A percentile compares a stretch with the other conserved stretches of the same genome.
These are phyloP conservation scores for Daedaleopsis nitida DNA, from an alignment of 768 basidiomycete species.

Conservation along the genomic window DNA sequence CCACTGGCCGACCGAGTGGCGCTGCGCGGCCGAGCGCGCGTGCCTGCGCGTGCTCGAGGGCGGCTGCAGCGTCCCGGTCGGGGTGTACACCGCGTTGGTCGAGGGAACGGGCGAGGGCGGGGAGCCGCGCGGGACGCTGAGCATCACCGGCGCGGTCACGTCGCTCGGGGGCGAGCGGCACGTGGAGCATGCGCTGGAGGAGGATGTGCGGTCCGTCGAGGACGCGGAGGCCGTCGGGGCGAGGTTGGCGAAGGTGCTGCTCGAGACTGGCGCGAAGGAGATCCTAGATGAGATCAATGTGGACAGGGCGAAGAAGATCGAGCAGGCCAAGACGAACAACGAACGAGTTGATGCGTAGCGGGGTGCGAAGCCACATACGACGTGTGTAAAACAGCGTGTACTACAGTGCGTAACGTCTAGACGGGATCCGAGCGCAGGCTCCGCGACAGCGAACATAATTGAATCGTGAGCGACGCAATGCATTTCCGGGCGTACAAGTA, in stretches of 20 bases:
- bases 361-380: too few species aligned
- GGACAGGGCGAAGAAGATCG: conserved; percentile 47
- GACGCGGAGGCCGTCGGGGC: conserved; percentile 74
- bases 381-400: too few species aligned
- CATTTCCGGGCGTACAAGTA: too few species aligned
- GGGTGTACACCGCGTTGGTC: conserved; percentile 60
- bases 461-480: too few species aligned
- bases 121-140: conserved; percentile 39
- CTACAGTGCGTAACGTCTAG: too few species aligned
- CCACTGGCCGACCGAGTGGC: conserved; percentile 78
- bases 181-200: conserved; percentile 63
- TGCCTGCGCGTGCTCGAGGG: conserved; percentile 91
- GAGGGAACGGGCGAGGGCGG: conserved; percentile 33
- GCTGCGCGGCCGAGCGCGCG: conserved; percentile 82
- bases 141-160: conserved; percentile 82
- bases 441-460: too few species aligned
- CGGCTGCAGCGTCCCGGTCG: conserved; percentile 97
- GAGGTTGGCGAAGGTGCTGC: conserved; percentile 62
- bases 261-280: conserved; percentile 69
- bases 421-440: too few species aligned
- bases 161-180: conserved; percentile 73
- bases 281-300: conserved; percentile 85
- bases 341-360: conserved; percentile 8
- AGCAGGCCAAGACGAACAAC: conserved; percentile 21
- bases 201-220: conserved; percentile 48